Conservation (phyloP, 805 yeast species). For the Metschnikowia gruessii region DNA sequence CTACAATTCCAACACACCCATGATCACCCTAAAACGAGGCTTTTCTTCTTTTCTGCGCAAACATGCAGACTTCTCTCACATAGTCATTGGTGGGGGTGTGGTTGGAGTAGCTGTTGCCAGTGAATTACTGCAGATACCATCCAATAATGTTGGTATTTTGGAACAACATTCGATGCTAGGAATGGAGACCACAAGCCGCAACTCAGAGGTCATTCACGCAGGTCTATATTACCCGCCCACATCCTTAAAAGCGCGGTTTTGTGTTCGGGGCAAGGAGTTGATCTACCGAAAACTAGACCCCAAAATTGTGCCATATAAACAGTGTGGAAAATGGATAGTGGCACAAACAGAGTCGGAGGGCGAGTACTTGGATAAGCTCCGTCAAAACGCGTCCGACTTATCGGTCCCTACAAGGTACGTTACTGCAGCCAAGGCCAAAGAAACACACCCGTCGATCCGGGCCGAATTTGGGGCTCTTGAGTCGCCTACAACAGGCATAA, state of each 20-base stretch:
- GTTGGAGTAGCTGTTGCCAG: conserved; percentile 83
- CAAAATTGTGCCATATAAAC: conserved; percentile 46
- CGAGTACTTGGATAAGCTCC: conserved; percentile 54
- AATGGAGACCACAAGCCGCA: conserved; percentile 81
- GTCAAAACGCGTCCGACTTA: conserved; percentile 46
- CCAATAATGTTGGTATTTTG: conserved; percentile 56
- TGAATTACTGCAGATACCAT: conserved; percentile 47
- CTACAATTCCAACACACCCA: background rate
- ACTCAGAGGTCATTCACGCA: conserved; percentile 92
- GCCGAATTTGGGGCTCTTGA: conserved; percentile 61
- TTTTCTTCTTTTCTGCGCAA: conserved; percentile 2
- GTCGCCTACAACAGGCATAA: conserved; percentile 83
- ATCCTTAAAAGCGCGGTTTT: conserved; percentile 63
- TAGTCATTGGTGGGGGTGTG: conserved; percentile 79
- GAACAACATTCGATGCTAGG: conserved; percentile 70
- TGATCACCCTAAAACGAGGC: conserved; percentile 4
- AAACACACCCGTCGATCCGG: conserved; percentile 61
- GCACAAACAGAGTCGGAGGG: conserved; percentile 71
- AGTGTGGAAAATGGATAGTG: conserved; percentile 84
- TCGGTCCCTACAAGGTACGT: conserved; percentile 60
- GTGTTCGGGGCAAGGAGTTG: conserved; percentile 70
- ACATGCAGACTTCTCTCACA: conserved; percentile 59
- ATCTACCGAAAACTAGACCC: conserved; percentile 46
- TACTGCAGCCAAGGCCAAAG: conserved; percentile 41
- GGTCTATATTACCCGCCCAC: conserved; percentile 77